Conservation (phyloP, 768 basidiomycete genomes). For the Panellus pusillus region DNA sequence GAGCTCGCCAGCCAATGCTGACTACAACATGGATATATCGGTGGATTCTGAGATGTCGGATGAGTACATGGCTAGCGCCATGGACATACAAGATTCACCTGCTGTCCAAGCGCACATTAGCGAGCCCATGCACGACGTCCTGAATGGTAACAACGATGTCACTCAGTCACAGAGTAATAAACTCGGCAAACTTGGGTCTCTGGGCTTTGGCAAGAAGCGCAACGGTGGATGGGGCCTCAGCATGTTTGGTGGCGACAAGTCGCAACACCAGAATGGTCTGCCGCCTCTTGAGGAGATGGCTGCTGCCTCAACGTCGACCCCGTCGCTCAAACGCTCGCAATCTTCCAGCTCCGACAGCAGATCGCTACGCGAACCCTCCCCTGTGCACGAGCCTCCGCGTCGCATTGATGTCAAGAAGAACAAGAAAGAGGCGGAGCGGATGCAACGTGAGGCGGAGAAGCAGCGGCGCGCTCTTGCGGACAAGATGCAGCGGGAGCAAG, state of each 20-base stretch:
- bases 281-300: slow-evolving; percentile 76
- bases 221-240: slow-evolving; percentile 58
- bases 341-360: slow-evolving; percentile 75
- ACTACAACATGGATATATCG: slow-evolving; percentile 64
- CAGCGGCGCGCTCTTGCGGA: slow-evolving; percentile 76
- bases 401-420: slow-evolving; percentile 67
- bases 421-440: slow-evolving; percentile 80
- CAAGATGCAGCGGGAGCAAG: slow-evolving; percentile 80
- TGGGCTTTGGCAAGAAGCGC: slow-evolving; percentile 70
- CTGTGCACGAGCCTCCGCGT: slow-evolving; percentile 37
- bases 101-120: slow-evolving; percentile 45
- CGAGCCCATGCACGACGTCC: slow-evolving; percentile 38
- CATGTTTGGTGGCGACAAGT: slow-evolving; percentile 78
- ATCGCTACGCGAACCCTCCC: slow-evolving; percentile 59
- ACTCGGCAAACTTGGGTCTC: slow-evolving; percentile 55
- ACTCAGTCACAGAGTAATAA: slow-evolving; percentile 48
- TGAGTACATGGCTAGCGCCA: slow-evolving; percentile 44
- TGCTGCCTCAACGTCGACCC: slow-evolving; percentile 50
- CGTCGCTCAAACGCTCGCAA: slow-evolving; percentile 76
- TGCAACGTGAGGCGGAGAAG: slow-evolving; percentile 80
- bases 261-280: slow-evolving; percentile 50
- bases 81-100: slow-evolving; percentile 53
- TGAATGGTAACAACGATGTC: slow-evolving; percentile 35
- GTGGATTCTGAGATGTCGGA: slow-evolving; percentile 47
- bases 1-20: slow-evolving; percentile 34